phyloP scores from a whole-genome alignment of 495 filamentous ascomycete genomes.

The Aspergillus haitiensis region DNA sequence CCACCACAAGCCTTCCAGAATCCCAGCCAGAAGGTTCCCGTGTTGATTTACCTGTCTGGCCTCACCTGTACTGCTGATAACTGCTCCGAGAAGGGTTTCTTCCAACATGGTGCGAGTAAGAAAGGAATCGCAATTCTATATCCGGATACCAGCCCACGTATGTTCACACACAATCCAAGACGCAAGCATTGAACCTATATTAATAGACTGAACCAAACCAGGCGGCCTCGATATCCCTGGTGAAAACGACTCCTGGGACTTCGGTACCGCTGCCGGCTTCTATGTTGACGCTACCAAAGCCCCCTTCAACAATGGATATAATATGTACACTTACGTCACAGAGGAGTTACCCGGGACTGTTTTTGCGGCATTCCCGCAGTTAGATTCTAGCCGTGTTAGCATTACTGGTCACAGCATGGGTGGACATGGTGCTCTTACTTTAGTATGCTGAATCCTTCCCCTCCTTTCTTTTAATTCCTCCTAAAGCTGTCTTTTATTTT shows the following conservation, averaged over 20 bases:
- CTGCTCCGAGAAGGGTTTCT: conserved; percentile 91
- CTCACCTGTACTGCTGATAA: conserved; percentile 96
- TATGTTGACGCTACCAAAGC: conserved; percentile 85
- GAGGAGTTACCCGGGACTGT: conserved; percentile 75
- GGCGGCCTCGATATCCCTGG: conserved; percentile 72
- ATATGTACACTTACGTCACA: conserved; percentile 91
- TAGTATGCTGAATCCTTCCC: conserved; percentile 47
- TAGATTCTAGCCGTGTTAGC: conserved; percentile 67
- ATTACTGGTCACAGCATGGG: conserved; percentile 97
- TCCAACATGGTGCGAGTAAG: conserved; percentile 76
- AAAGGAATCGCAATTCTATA: conserved; percentile 86
- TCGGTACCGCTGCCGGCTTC: conserved; percentile 88
- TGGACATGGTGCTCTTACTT: conserved; percentile 88
- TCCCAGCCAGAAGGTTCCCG: conserved; percentile 62
- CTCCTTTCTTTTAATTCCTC: background rate
- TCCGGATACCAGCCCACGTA: conserved; percentile 91
- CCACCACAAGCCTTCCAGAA: conserved; percentile 53
- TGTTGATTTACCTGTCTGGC: conserved; percentile 93
- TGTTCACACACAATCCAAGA: conserved; percentile 18
- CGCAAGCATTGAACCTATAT: background rate
- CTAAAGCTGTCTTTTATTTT: background rate
- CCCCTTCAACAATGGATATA: conserved; percentile 73
- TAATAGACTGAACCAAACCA: conserved; percentile 23
- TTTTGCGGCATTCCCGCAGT: conserved; percentile 61
- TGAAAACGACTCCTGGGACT: conserved; percentile 85